Conservation (phyloP, 306 rosid genomes). For the Astragalus glycyphyllos region DNA sequence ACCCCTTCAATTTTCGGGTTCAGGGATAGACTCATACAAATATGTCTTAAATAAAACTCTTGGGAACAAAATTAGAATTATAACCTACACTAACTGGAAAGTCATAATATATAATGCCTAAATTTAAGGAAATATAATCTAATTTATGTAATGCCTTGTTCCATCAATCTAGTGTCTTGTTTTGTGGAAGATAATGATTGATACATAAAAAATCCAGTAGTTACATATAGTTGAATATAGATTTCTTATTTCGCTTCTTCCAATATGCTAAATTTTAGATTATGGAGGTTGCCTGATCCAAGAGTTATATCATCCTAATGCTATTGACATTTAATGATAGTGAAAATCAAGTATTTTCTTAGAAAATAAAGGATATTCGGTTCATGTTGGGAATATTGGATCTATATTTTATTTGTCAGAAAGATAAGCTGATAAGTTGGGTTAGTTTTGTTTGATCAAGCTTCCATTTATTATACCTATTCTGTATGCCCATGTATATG, state of each 20-base stretch:
- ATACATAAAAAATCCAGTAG: too few species aligned
- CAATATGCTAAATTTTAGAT: too few species aligned
- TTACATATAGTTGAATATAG: too few species aligned
- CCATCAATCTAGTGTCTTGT: neutral
- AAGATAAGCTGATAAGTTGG: neutral
- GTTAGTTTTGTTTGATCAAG: slow-evolving; percentile 13
- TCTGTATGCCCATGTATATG: neutral
- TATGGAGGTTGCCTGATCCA: too few species aligned
- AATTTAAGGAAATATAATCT: neutral
- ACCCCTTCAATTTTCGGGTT: neutral
- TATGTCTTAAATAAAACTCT: neutral
- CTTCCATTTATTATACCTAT: neutral
- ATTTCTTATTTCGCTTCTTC: too few species aligned
- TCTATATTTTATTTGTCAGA: slow-evolving; percentile 6
- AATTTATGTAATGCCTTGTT: neutral
- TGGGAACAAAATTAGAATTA: neutral
- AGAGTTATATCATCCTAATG: neutral
- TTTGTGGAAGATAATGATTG: neutral
- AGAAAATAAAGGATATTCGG: slow-evolving; percentile 1
- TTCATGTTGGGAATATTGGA: slow-evolving; percentile 13
- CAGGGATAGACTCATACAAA: neutral
- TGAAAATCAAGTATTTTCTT: neutral
- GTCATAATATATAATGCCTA: neutral
- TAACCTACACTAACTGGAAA: neutral
- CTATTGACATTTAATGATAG: neutral